Percentiles rank a stretch among this genome's conserved stretches.
Conservation (phyloP, 139 green algal species). For the Tetraselmis striata region DNA sequence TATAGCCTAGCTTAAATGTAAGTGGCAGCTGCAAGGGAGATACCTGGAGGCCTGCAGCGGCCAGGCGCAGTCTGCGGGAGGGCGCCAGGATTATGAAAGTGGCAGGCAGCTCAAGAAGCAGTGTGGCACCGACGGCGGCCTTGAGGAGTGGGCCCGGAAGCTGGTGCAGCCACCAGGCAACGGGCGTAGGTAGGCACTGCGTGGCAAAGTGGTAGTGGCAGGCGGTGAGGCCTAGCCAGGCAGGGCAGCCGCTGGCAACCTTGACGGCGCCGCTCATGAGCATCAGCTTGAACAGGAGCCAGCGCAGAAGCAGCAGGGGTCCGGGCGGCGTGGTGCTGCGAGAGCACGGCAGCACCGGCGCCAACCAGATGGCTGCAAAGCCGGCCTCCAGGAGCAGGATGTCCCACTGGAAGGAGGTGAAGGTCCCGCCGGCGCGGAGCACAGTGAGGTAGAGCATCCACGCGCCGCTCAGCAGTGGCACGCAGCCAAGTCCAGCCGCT, state of each 20-base stretch:
- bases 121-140: slow-evolving; percentile 9
- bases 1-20: too few species aligned
- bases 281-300: slow-evolving; percentile 34
- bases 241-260: slow-evolving; percentile 13
- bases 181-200: slow-evolving; percentile 23
- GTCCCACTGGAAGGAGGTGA: slow-evolving; percentile 34
- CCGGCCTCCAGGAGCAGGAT: slow-evolving; percentile 27
- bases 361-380: slow-evolving; percentile 2
- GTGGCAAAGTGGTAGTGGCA: slow-evolving; percentile 34
- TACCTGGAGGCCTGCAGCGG: background rate
- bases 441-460: slow-evolving; percentile 17
- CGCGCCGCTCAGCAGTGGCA: background rate
- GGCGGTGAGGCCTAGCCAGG: slow-evolving; percentile 22
- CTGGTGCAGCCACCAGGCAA: slow-evolving; percentile 14
- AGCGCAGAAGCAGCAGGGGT: slow-evolving; percentile 3
- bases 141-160: slow-evolving; percentile 3
- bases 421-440: slow-evolving; percentile 11
- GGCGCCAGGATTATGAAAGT: slow-evolving; percentile 22
- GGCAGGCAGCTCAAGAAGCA: slow-evolving; percentile 18
- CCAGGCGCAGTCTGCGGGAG: background rate
- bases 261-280: slow-evolving; percentile 28
- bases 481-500: background rate
- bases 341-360: background rate
- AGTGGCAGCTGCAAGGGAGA: too few species aligned
- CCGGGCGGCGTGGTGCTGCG: background rate